phyloP scores from a whole-genome alignment of 2,329 filamentous ascomycete genomes.

The Penicillium sp. region DNA sequence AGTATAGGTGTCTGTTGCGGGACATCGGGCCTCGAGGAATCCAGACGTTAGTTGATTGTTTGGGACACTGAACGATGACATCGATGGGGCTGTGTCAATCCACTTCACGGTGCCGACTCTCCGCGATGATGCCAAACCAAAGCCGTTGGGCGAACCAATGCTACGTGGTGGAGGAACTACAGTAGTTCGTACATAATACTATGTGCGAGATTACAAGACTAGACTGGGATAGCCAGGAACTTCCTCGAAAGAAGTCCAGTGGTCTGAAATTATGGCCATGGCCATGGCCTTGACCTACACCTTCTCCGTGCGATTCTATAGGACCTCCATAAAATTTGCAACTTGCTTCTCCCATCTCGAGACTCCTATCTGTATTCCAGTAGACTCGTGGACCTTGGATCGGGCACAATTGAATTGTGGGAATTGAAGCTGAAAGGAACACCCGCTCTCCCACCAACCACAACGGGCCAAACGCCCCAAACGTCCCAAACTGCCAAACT shows the following conservation, averaged over 20 bases:
- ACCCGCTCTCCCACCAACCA: constrained; percentile 23
- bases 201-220: neutral
- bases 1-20: neutral
- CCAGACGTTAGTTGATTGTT: constrained; percentile 2
- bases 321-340: too few relatives aligned
- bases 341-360: too few relatives aligned
- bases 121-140: neutral
- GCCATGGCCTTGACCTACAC: too few relatives aligned
- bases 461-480: constrained; percentile 2
- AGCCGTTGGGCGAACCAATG: neutral
- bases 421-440: constrained; percentile 24
- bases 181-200: neutral
- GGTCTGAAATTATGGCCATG: neutral
- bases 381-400: neutral
- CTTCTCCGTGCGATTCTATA: neutral
- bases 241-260: neutral
- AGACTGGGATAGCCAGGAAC: neutral
- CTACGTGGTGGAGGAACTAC: neutral
- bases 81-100: constrained; percentile 23
- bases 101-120: constrained; percentile 1
- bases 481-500: neutral
- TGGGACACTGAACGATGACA: constrained; percentile 17
- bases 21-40: neutral
- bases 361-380: too few relatives aligned
- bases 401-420: constrained; percentile 22